phyloP scores from a whole-genome alignment of 2,329 filamentous ascomycete genomes.

The Juglanconis juglandina region DNA sequence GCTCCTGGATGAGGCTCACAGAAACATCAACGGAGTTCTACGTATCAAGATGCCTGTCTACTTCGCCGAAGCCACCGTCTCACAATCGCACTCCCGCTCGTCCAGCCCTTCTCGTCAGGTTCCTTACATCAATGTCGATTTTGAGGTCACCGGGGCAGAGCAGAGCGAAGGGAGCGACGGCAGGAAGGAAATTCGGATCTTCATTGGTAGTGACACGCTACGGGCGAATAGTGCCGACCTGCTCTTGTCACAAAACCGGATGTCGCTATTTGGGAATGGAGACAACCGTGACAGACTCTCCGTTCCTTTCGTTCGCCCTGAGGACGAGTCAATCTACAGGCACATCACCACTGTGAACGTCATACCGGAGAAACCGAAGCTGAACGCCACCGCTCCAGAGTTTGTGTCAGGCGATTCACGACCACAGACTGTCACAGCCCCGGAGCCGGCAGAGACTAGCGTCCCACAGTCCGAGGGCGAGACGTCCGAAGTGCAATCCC shows the following conservation, averaged over 20 bases:
- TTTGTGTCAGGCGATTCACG: constrained; percentile 35
- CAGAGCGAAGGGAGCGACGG: constrained; percentile 46
- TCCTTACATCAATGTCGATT: constrained; percentile 75
- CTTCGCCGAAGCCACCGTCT: constrained; percentile 83
- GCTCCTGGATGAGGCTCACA: constrained; percentile 62
- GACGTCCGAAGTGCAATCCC: constrained; percentile 27
- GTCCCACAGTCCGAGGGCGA: constrained; percentile 25
- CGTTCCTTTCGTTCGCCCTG: constrained; percentile 87
- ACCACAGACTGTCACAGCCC: constrained; percentile 14
- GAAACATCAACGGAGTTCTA: constrained; percentile 61
- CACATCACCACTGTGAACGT: constrained; percentile 63
- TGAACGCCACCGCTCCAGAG: constrained; percentile 51
- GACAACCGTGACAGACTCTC: constrained; percentile 76
- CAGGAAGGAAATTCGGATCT: constrained; percentile 72
- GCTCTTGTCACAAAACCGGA: constrained; percentile 84
- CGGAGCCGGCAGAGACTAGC: constrained; percentile 21
- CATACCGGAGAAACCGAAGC: constrained; percentile 52
- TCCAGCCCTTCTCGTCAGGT: constrained; percentile 72
- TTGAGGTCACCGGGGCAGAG: constrained; percentile 65
- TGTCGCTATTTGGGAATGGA: constrained; percentile 76
- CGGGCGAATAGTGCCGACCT: constrained; percentile 85
- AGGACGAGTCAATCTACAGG: constrained; percentile 79
- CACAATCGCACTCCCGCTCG: constrained; percentile 70
- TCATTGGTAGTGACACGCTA: constrained; percentile 85
- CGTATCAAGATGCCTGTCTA: constrained; percentile 79